Conservation (phyloP, 257 asterid species). For the Petunia secreta region DNA sequence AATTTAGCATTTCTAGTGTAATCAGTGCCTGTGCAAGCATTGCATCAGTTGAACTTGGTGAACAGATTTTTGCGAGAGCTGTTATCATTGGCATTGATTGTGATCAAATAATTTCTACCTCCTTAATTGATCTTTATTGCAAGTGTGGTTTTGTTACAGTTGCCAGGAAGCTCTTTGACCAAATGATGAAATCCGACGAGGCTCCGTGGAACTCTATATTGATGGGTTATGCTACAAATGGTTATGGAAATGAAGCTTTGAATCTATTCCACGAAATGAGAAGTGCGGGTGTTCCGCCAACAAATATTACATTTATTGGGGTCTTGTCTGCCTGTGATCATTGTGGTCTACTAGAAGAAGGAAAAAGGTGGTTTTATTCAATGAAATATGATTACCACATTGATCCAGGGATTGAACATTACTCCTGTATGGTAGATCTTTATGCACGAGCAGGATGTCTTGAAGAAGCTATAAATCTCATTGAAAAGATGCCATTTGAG, state of each 20-base stretch:
- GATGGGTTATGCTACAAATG: slow-evolving; percentile 94
- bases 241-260: slow-evolving; percentile 67
- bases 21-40: slow-evolving; percentile 86
- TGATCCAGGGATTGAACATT: slow-evolving; percentile 80
- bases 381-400: slow-evolving; percentile 64
- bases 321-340: slow-evolving; percentile 93
- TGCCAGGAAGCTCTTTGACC: slow-evolving; percentile 66
- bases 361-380: slow-evolving; percentile 62
- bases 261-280: slow-evolving; percentile 70
- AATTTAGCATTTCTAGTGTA: slow-evolving; percentile 62
- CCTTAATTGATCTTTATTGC: slow-evolving; percentile 78
- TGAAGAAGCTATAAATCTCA: slow-evolving; percentile 66
- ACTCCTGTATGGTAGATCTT: slow-evolving; percentile 93
- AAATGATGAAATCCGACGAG: slow-evolving; percentile 53
- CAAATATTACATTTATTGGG: slow-evolving; percentile 68
- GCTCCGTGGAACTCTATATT: slow-evolving; percentile 83
- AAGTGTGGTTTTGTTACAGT: slow-evolving; percentile 68
- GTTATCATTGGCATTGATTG: slow-evolving; percentile 58
- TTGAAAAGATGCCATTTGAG: slow-evolving; percentile 55
- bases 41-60: slow-evolving; percentile 67
- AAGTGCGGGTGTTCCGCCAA: slow-evolving; percentile 48
- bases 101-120: slow-evolving; percentile 63
- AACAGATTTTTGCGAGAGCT: slow-evolving; percentile 76
- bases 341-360: slow-evolving; percentile 88
- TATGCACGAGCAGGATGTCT: slow-evolving; percentile 66